These are phyloP conservation scores for Mycosphaerella arachidis DNA, from an alignment of 2,329 filamentous ascomycete genomes.

Conservation along the genomic window DNA sequence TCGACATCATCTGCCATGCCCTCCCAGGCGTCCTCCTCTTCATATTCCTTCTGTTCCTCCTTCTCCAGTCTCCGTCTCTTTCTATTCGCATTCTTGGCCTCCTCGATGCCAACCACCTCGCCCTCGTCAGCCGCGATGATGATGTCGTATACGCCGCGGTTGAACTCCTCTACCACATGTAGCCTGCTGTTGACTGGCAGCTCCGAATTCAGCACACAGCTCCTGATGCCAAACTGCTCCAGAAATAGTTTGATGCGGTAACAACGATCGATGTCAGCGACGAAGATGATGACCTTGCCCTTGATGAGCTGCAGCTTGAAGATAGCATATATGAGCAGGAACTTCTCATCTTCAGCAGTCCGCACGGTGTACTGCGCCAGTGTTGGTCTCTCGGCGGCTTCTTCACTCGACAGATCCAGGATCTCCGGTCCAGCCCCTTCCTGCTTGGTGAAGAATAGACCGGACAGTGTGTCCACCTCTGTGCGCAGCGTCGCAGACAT, in stretches of 20 bases:
- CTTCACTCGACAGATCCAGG: slow-evolving; percentile 76
- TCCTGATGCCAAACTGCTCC: slow-evolving; percentile 93
- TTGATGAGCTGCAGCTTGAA: slow-evolving; percentile 93
- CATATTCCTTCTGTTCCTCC: slow-evolving; percentile 33
- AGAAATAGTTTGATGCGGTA: slow-evolving; percentile 93
- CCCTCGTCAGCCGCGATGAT: slow-evolving; percentile 94
- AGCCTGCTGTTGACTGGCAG: slow-evolving; percentile 87
- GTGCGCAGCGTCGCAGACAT: slow-evolving; percentile 90
- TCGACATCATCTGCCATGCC: slow-evolving; percentile 9
- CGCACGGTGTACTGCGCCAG: slow-evolving; percentile 85
- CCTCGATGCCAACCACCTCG: slow-evolving; percentile 69
- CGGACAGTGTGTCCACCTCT: slow-evolving; percentile 80
- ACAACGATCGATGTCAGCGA: slow-evolving; percentile 80
- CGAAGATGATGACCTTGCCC: slow-evolving; percentile 82
- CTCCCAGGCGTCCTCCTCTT: slow-evolving; percentile 25
- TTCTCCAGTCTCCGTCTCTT: slow-evolving; percentile 26
- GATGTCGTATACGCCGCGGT: slow-evolving; percentile 93
- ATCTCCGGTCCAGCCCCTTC: slow-evolving; percentile 54
- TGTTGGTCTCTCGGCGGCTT: slow-evolving; percentile 52
- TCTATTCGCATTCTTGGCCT: slow-evolving; percentile 31
- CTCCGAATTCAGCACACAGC: slow-evolving; percentile 90
- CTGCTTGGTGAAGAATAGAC: slow-evolving; percentile 70
- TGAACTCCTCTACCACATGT: slow-evolving; percentile 96
- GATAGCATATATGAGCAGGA: slow-evolving; percentile 85
- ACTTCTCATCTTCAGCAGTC: slow-evolving; percentile 97